Conservation (phyloP, 78 protist genomes). For the Dictyostelium capitatum region DNA sequence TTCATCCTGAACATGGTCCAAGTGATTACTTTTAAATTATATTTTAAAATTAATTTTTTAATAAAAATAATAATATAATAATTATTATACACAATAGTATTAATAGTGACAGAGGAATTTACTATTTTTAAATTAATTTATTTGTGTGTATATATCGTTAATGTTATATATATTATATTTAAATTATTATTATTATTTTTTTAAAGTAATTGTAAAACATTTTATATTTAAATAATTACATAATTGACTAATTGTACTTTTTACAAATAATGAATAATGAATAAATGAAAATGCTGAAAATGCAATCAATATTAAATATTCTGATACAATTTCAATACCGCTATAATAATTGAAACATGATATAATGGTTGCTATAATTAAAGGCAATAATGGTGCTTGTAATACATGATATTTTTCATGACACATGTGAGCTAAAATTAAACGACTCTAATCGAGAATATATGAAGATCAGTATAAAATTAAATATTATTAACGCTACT, state of each 20-base stretch:
- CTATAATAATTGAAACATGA: conserved; percentile 7
- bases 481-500: too few species aligned
- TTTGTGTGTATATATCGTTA: too few species aligned
- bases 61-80: too few species aligned
- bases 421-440: conserved; percentile 78
- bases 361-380: conserved; percentile 33
- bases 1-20: conserved; percentile 25
- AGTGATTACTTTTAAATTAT: conserved; percentile 27
- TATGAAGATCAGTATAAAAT: background rate
- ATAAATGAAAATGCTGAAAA: conserved; percentile 4
- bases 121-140: too few species aligned
- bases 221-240: conserved; percentile 65
- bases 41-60: too few species aligned
- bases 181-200: background rate
- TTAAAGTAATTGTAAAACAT: conserved; percentile 36
- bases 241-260: conserved; percentile 43
- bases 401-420: conserved; percentile 52
- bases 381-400: conserved; percentile 59
- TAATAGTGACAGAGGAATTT: too few species aligned
- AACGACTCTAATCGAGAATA: conserved; percentile 40
- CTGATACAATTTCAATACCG: background rate
- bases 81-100: too few species aligned
- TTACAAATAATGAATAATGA: conserved; percentile 47
- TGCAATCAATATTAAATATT: background rate
- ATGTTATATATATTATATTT: too few species aligned